A percentile compares a stretch with the other conserved stretches of the same genome.
These are phyloP conservation scores for Penicillium occitanis DNA, from an alignment of 2,329 filamentous ascomycete species.

Conservation along the genomic window DNA sequence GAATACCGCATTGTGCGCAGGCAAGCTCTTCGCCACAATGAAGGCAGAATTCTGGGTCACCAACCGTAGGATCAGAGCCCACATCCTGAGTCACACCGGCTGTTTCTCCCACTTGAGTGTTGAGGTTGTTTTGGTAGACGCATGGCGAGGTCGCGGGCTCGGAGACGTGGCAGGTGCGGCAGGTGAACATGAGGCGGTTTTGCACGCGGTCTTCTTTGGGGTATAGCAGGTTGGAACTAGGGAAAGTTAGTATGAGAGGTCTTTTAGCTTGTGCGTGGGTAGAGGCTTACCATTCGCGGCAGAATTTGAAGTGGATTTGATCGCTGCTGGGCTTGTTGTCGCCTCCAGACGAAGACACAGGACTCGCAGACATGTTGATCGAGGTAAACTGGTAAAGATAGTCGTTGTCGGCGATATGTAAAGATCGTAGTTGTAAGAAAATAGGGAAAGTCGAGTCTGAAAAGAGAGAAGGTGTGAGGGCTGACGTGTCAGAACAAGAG, in stretches of 20 bases:
- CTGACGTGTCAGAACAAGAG: background rate
- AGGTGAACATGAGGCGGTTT: slow-evolving; percentile 88
- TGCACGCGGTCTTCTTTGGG: slow-evolving; percentile 87
- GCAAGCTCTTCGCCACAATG: slow-evolving; percentile 59
- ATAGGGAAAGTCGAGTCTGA: background rate
- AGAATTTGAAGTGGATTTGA: slow-evolving; percentile 96
- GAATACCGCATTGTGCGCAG: slow-evolving; percentile 54
- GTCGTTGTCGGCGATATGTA: background rate
- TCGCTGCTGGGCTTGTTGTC: slow-evolving; percentile 50
- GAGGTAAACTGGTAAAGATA: background rate
- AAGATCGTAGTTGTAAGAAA: background rate
- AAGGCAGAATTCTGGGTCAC: slow-evolving; percentile 61
- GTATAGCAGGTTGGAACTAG: slow-evolving; percentile 91
- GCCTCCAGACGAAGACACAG: slow-evolving; percentile 42
- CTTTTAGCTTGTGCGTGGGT: too few species aligned
- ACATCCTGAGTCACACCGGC: slow-evolving; percentile 98
- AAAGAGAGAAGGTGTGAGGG: background rate
- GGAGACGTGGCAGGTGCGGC: slow-evolving; percentile 90
- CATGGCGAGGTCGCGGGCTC: slow-evolving; percentile 84
- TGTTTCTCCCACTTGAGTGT: slow-evolving; percentile 88
- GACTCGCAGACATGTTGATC: slow-evolving; percentile 43
- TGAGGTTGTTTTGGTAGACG: slow-evolving; percentile 92
- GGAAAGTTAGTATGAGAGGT: background rate
- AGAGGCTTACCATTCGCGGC: slow-evolving; percentile 76
- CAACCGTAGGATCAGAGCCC: slow-evolving; percentile 95